Evolutionary conservation across 495 filamentous ascomycete species (phyloP), one percentile per base, ranked within the genome.

Genomic region (Sabuloglossum arenarium): DNA sequence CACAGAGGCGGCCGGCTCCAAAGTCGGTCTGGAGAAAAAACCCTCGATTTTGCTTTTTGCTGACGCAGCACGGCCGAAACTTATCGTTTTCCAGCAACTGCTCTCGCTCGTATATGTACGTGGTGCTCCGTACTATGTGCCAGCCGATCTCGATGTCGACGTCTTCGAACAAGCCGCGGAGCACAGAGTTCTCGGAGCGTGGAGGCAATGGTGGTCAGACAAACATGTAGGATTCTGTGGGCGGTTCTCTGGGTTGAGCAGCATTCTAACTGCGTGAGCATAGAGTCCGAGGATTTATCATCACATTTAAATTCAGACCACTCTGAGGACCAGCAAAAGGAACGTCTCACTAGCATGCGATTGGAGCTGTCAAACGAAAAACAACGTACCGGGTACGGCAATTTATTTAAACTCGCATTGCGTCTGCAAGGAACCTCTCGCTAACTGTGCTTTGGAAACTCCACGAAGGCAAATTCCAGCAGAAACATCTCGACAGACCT

Each of bases 341-440:
- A 51, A 51, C 16, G 25, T 29, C 24, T 51, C 25, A 23, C 47
- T 29, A 28, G 47, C 28, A 29, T 10, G 28, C 14, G 47, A 51
- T 51, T 51, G 25, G 47, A 30, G 47, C 47, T 19, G 12, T 47
- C 21, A n/a, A 27, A 8, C 8, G n/a, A 14, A 19, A 51, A 27
- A 51, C 23, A 29, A 29, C 21, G 47, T 8, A 29, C 47, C 47
- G 23, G 47, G 47, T 29, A 21, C 47, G 25, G 47, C 21, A 51
- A 51, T 28, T 51, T 21, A 51, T 27, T 51, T 51, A 51, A 51
- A 21, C 47, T 51, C 23, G 28, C 47, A 51, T 51, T 51, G 47
- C 47, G 47, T 51, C 47, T 51, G 47, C 47, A 51, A 51, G 47
- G 47, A 21, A 51, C 47, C 47, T 11, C 47, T 51, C 47, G 47